phyloP scores from a whole-genome alignment of 306 rosid genomes.

The Elaeagnus macrophylla region DNA sequence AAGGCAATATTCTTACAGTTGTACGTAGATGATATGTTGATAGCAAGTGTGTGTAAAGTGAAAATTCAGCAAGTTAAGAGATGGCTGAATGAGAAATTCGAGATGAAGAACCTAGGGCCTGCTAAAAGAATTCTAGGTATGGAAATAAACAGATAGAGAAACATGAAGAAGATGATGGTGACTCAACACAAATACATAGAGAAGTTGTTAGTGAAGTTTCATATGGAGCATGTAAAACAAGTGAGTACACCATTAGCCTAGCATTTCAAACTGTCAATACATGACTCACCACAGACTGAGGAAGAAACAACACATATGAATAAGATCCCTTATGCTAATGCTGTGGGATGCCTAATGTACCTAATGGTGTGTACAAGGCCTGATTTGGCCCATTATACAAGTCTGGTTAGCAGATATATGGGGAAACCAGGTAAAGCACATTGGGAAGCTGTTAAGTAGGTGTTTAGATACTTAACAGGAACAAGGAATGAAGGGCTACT shows the following conservation, averaged over 20 bases:
- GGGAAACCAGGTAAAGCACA: too few relatives aligned
- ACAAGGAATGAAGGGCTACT: too few relatives aligned
- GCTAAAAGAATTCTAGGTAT: neutral
- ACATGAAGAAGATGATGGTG: too few relatives aligned
- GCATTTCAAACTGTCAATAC: neutral
- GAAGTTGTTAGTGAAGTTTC: neutral
- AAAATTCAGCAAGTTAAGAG: neutral
- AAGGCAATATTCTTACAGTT: neutral
- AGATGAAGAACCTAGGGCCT: slow-evolving; percentile 1
- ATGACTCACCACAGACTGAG: neutral
- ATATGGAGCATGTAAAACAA: neutral
- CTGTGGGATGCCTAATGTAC: too few relatives aligned
- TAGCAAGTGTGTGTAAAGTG: too few relatives aligned
- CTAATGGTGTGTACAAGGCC: too few relatives aligned
- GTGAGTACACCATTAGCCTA: neutral
- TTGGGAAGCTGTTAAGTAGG: too few relatives aligned
- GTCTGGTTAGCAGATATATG: too few relatives aligned
- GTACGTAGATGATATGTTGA: neutral
- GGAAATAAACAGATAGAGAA: neutral
- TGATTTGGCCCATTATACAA: too few relatives aligned
- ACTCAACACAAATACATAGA: neutral
- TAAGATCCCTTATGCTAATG: neutral
- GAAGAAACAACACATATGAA: neutral
- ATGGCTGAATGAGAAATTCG: neutral
- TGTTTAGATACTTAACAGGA: too few relatives aligned